Conservation (phyloP, 2,329 filamentous ascomycete genomes). For the Xylariales sp. region DNA sequence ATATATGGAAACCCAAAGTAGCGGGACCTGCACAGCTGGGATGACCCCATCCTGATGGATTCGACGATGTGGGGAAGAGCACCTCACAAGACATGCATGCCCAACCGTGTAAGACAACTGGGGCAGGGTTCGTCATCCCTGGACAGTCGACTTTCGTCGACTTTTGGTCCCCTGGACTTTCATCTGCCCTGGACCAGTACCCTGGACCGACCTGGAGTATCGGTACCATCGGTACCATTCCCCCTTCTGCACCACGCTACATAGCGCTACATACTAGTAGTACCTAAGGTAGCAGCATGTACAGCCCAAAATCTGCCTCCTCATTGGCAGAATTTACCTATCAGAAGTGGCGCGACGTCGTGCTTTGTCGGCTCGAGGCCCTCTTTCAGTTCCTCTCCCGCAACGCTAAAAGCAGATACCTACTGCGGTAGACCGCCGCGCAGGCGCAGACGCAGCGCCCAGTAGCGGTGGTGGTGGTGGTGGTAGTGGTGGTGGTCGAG, state of each 20-base stretch:
- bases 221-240: constrained; percentile 17
- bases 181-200: neutral
- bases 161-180: constrained; percentile 7
- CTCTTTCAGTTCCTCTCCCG: constrained; percentile 36
- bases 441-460: constrained; percentile 8
- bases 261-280: no score
- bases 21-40: constrained; percentile 6
- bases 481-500: neutral
- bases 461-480: neutral
- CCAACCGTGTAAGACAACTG: constrained; percentile 24
- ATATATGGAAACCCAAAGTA: constrained; percentile 12
- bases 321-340: constrained; percentile 20
- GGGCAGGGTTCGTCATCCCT: constrained; percentile 28
- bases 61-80: constrained; percentile 27
- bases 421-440: constrained; percentile 22
- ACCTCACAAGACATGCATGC: neutral
- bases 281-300: no score
- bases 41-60: constrained; percentile 27
- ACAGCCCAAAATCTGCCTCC: no score
- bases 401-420: constrained; percentile 33
- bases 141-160: neutral
- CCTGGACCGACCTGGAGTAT: no score
- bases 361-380: constrained; percentile 36
- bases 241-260: neutral
- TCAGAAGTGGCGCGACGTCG: constrained; percentile 31